These are phyloP conservation scores for Kurtzmaniella quercitrusa DNA, from an alignment of 1,139 yeast genomes.

Conservation along the genomic window DNA sequence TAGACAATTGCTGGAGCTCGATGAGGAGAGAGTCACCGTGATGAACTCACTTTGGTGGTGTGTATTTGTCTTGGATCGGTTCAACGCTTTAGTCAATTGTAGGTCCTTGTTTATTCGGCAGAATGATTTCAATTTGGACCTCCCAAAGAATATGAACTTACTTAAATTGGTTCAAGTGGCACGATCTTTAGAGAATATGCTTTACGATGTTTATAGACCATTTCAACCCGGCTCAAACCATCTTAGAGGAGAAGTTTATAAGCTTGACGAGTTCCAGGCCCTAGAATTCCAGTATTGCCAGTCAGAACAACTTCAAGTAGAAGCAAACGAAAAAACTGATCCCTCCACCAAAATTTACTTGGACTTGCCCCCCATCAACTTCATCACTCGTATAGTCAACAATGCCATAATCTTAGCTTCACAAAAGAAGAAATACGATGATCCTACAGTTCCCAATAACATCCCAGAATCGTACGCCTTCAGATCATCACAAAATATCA, in stretches of 20 bases:
- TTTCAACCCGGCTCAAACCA: slow-evolving; percentile 13
- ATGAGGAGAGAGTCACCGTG: slow-evolving; percentile 16
- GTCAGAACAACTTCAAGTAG: slow-evolving; percentile 12
- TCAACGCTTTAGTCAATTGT: slow-evolving; percentile 26
- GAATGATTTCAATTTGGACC: slow-evolving; percentile 29
- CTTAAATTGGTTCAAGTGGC: slow-evolving; percentile 26
- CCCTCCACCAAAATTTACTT: background rate
- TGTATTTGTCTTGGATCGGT: slow-evolving; percentile 30
- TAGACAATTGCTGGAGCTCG: slow-evolving; percentile 12
- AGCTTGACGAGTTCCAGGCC: slow-evolving; percentile 22
- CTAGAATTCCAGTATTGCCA: slow-evolving; percentile 25
- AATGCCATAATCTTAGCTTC: slow-evolving; percentile 23
- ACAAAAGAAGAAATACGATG: slow-evolving; percentile 25
- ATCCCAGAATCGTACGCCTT: slow-evolving; percentile 20
- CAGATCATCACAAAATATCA: slow-evolving; percentile 23
- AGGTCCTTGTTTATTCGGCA: slow-evolving; percentile 22
- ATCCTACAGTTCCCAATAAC: slow-evolving; percentile 18
- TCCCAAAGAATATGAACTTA: slow-evolving; percentile 23
- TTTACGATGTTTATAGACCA: slow-evolving; percentile 23
- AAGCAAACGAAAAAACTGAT: background rate
- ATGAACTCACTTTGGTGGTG: slow-evolving; percentile 35
- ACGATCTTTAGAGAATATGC: slow-evolving; percentile 22
- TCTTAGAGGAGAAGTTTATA: slow-evolving; percentile 16
- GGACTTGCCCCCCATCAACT: slow-evolving; percentile 12
- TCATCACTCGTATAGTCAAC: slow-evolving; percentile 23